Evolutionary conservation across 108 stramenopile genomes (phyloP).

Genomic region (Stephanodiscus triporus): DNA sequence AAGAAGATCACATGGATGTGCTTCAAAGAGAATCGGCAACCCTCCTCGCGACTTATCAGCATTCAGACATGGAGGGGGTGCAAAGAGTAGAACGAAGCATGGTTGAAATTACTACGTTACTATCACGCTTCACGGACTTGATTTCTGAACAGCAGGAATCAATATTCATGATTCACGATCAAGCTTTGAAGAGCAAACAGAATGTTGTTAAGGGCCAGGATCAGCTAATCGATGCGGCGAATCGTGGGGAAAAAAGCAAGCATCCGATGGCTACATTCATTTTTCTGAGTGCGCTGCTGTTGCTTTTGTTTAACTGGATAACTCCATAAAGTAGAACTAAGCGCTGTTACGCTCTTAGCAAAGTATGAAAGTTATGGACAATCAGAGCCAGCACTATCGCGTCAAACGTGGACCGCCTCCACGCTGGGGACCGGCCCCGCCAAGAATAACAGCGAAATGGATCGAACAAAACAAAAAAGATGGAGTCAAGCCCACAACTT

Average conservation of each 20-base stretch:
- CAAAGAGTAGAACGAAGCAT: conserved; percentile 80
- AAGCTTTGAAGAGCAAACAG: conserved; percentile 66
- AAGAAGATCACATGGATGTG: conserved; percentile 54
- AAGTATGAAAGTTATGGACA: too few relatives aligned
- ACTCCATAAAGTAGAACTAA: conserved; percentile 43
- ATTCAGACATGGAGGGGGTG: conserved; percentile 75
- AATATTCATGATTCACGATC: conserved; percentile 69
- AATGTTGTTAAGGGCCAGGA: conserved; percentile 84
- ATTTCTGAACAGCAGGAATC: conserved; percentile 84
- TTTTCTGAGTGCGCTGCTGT: conserved; percentile 57
- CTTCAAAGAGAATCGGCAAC: conserved; percentile 69
- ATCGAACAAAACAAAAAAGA: too few relatives aligned
- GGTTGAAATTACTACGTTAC: conserved; percentile 81
- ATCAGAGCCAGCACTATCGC: too few relatives aligned
- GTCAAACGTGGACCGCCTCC: too few relatives aligned
- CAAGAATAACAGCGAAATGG: too few relatives aligned
- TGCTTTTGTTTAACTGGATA: conserved; percentile 78
- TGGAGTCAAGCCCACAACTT: too few relatives aligned
- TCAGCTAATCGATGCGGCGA: conserved; percentile 76
- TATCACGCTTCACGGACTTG: conserved; percentile 78
- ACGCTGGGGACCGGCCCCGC: too few relatives aligned
- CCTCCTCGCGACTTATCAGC: conserved; percentile 59
- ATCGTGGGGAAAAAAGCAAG: conserved; percentile 61
- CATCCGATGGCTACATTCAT: conserved; percentile 85
- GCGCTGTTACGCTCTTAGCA: too few relatives aligned